Percentiles rank a stretch among this genome's conserved stretches.
These are phyloP conservation scores for Lipomyces sp. DNA, from an alignment of 805 yeast genomes.

Conservation along the genomic window DNA sequence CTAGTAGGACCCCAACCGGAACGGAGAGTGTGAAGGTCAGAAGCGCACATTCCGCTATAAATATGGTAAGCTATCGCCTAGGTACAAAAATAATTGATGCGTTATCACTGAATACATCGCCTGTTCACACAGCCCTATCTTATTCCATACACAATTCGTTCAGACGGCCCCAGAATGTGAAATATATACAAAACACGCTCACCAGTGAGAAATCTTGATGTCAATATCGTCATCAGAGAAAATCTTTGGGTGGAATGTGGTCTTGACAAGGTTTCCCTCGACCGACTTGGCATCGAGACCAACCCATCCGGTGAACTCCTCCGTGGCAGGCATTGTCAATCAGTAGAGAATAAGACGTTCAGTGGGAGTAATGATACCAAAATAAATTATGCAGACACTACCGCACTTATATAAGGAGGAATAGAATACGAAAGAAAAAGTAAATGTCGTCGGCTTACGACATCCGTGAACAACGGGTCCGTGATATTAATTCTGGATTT, in stretches of 20 bases:
- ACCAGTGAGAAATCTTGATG: conserved; percentile 37
- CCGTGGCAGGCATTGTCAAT: conserved; percentile 31
- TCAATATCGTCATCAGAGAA: conserved; percentile 38
- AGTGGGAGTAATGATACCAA: background rate
- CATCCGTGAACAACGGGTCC: too few species aligned
- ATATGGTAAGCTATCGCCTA: conserved; percentile 9
- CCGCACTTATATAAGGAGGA: background rate
- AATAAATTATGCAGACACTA: background rate
- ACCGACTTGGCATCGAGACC: conserved; percentile 37
- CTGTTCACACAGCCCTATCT: background rate
- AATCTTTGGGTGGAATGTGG: conserved; percentile 33
- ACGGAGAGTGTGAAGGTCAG: conserved; percentile 58
- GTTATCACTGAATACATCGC: background rate
- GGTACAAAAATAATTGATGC: background rate
- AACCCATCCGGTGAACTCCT: conserved; percentile 34
- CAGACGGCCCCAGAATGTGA: background rate
- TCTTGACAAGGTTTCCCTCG: conserved; percentile 36
- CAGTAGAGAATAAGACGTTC: background rate
- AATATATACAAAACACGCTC: background rate
- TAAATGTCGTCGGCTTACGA: too few species aligned
- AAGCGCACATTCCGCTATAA: conserved; percentile 57
- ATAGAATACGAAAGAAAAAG: background rate
- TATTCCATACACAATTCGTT: background rate
- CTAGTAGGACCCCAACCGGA: conserved; percentile 56
- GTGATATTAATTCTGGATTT: too few species aligned